Evolutionary conservation across 2,329 filamentous ascomycete genomes (phyloP).

Genomic region (Talaromyces sp.): DNA sequence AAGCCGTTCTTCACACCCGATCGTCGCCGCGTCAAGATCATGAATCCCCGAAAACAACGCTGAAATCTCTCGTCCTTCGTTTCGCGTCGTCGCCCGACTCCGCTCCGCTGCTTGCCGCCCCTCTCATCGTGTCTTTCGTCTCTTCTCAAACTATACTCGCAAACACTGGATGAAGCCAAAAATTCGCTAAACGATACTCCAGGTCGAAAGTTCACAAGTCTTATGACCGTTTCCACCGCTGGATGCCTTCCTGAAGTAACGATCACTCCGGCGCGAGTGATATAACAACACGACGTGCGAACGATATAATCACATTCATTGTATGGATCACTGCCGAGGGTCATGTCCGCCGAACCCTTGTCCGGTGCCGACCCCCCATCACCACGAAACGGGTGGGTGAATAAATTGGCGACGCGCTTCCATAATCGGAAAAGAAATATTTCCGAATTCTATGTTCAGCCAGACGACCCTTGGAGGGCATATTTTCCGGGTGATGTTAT

Average conservation of each 20-base stretch:
- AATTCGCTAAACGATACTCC: background rate
- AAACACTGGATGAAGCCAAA: background rate
- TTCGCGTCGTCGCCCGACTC: conserved; percentile 14
- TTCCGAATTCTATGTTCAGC: conserved; percentile 60
- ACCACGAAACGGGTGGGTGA: conserved; percentile 46
- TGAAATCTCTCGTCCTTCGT: conserved; percentile 6
- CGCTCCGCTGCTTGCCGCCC: background rate
- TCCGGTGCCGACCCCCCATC: conserved; percentile 33
- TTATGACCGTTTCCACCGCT: background rate
- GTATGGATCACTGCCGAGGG: conserved; percentile 34
- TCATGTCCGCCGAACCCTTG: conserved; percentile 42
- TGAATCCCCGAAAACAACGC: conserved; percentile 3
- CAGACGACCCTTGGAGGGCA: conserved; percentile 60
- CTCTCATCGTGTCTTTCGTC: background rate
- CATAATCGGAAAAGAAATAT: conserved; percentile 53
- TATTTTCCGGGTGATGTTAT: conserved; percentile 62
- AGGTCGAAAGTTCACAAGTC: background rate
- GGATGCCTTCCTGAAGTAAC: conserved; percentile 5
- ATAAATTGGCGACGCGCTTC: conserved; percentile 56
- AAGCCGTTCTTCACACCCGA: background rate
- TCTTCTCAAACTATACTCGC: background rate
- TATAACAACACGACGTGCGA: background rate
- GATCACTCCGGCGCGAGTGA: conserved; percentile 8
- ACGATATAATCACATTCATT: conserved; percentile 16
- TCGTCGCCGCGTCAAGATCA: conserved; percentile 5